phyloP scores from a whole-genome alignment of 768 basidiomycete genomes.

The Nidularia pulvinata region DNA sequence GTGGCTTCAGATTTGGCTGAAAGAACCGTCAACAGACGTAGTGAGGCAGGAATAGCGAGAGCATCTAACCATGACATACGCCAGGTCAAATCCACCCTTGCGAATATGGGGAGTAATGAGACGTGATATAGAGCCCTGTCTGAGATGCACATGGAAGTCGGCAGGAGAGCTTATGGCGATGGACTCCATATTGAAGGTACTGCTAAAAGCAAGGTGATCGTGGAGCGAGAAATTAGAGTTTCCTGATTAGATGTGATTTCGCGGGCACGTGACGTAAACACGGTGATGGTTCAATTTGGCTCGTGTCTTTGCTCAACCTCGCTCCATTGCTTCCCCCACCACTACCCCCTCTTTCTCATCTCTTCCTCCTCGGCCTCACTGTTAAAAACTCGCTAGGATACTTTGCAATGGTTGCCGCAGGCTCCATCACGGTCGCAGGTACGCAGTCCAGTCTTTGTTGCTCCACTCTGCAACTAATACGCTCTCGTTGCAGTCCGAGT shows the following conservation, averaged over 20 bases:
- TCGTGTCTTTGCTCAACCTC: constrained; percentile 14
- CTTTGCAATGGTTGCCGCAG: constrained; percentile 71
- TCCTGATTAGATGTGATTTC: constrained; percentile 24
- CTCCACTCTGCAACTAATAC: constrained; percentile 7
- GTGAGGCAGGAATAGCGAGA: background rate
- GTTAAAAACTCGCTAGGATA: background rate
- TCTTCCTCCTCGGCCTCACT: constrained; percentile 5
- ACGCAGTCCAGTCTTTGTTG: constrained; percentile 16
- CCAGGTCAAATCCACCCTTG: constrained; percentile 86
- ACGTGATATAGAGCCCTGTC: constrained; percentile 80
- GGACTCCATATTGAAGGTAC: background rate
- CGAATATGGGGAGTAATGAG: constrained; percentile 91
- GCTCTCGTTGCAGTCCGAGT: constrained; percentile 68
- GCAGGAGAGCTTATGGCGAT: constrained; percentile 65
- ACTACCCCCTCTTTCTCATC: constrained; percentile 7
- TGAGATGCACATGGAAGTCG: constrained; percentile 97
- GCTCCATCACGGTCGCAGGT: constrained; percentile 90
- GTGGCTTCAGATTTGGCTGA: constrained; percentile 92
- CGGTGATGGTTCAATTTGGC: constrained; percentile 30
- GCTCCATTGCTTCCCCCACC: constrained; percentile 2
- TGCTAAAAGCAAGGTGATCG: background rate
- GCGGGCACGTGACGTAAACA: constrained; percentile 34
- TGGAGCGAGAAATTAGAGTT: constrained; percentile 3
- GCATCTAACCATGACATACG: constrained; percentile 90
- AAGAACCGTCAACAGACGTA: constrained; percentile 6